phyloP scores from a whole-genome alignment of 2,329 filamentous ascomycete species.

The Teratosphaeria pseudoeucalypti region DNA sequence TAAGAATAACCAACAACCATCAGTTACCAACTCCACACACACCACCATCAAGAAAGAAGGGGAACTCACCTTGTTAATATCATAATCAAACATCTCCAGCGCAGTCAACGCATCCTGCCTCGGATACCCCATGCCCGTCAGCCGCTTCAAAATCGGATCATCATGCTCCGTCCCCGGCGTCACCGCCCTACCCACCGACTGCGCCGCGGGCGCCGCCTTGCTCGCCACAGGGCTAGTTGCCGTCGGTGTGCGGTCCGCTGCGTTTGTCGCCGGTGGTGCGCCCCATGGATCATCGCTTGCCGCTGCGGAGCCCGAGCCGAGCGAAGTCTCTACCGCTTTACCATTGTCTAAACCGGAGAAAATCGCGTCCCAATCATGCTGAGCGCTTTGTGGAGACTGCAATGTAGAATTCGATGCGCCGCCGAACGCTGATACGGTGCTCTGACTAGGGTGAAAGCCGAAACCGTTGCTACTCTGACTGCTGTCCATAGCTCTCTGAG shows the following conservation, averaged over 20 bases:
- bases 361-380: slow-evolving; percentile 89
- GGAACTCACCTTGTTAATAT: slow-evolving; percentile 3
- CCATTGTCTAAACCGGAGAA: slow-evolving; percentile 65
- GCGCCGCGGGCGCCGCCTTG: slow-evolving; percentile 1
- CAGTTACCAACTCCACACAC: not conserved
- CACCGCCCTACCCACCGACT: slow-evolving; percentile 54
- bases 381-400: slow-evolving; percentile 31
- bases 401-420: slow-evolving; percentile 14
- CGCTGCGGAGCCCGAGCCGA: slow-evolving; percentile 2
- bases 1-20: not conserved
- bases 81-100: slow-evolving; percentile 91
- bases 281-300: slow-evolving; percentile 20
- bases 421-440: slow-evolving; percentile 8
- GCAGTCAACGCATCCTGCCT: slow-evolving; percentile 64
- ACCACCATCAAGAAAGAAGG: not conserved
- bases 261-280: not conserved
- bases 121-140: slow-evolving; percentile 82
- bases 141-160: slow-evolving; percentile 78
- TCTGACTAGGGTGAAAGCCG: slow-evolving; percentile 13
- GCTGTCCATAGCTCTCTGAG: slow-evolving; percentile 13
- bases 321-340: slow-evolving; percentile 20
- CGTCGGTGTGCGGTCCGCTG: slow-evolving; percentile 1
- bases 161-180: slow-evolving; percentile 71
- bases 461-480: slow-evolving; percentile 16
- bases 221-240: not conserved